A percentile compares a stretch with the other conserved stretches of the same genome.
Evolutionary conservation across 2,329 filamentous ascomycete genomes (phyloP).

Genomic region (Alternaria burnsii): DNA sequence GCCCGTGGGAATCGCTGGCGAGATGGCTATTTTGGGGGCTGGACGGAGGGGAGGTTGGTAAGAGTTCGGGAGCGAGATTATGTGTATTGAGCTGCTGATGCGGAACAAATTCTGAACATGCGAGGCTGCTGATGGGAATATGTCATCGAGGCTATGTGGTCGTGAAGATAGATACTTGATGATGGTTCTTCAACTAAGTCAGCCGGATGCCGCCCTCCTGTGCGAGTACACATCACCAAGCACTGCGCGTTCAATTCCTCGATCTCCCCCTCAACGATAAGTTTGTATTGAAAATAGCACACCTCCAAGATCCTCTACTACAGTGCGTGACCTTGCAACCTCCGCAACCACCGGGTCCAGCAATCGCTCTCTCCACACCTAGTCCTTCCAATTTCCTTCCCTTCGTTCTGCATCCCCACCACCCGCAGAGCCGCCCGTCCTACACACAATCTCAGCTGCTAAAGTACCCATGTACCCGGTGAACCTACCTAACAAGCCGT

Average conservation of each 20-base stretch:
- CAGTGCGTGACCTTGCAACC: not conserved
- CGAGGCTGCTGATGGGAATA: not conserved
- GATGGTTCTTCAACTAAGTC: not conserved
- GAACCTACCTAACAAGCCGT: not conserved
- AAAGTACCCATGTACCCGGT: slow-evolving; percentile 1
- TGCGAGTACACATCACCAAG: not conserved
- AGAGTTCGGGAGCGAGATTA: not conserved
- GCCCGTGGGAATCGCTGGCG: slow-evolving; percentile 5
- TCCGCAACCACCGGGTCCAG: not conserved
- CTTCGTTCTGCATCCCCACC: slow-evolving; percentile 9
- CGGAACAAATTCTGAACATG: not conserved
- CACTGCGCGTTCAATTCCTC: not conserved
- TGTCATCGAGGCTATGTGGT: not conserved
- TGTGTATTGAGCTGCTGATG: not conserved
- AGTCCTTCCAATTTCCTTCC: slow-evolving; percentile 1
- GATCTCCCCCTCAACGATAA: not conserved
- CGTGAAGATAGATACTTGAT: not conserved
- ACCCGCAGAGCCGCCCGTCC: slow-evolving; percentile 44
- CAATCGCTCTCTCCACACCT: slow-evolving; percentile 8
- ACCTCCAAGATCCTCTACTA: not conserved
- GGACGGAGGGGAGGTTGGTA: not conserved
- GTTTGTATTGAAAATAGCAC: not conserved
- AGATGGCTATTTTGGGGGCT: slow-evolving; percentile 7
- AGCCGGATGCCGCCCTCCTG: not conserved
- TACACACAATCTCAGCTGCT: slow-evolving; percentile 14